Conservation (phyloP, 495 filamentous ascomycete genomes). For the Penicillium angulare region DNA sequence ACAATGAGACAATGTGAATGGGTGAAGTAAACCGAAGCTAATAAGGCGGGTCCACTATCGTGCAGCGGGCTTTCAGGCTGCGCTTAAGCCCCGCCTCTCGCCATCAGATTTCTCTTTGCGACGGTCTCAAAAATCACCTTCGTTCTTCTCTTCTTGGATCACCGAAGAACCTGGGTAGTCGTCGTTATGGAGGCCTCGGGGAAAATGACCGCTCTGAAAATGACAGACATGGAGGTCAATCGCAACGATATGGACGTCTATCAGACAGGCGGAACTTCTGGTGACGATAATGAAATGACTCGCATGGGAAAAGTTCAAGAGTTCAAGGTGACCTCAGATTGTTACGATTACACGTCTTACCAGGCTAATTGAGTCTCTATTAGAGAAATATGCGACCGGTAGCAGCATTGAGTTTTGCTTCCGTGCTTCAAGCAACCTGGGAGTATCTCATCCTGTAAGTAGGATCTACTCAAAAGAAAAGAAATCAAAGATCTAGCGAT, state of each 20-base stretch:
- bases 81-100: no score
- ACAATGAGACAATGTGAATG: no score
- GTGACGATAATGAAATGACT: conserved; percentile 11
- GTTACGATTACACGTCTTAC: not conserved
- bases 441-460: conserved; percentile 26
- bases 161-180: not conserved
- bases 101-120: no score
- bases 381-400: conserved; percentile 25
- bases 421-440: conserved; percentile 28
- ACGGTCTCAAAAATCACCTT: no score
- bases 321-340: conserved; percentile 8
- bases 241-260: not conserved
- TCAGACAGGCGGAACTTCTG: not conserved
- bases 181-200: not conserved
- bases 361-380: not conserved
- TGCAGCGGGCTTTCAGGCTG: no score
- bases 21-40: no score
- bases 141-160: not conserved
- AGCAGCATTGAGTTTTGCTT: conserved; percentile 27
- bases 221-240: conserved; percentile 3
- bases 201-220: not conserved
- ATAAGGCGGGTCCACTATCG: no score
- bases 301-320: conserved; percentile 15
- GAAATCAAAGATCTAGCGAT: no score
- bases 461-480: not conserved